Base-by-base conservation (phyloP, 169 alveolate genomes). In the Eimeria acervulina region DNA sequence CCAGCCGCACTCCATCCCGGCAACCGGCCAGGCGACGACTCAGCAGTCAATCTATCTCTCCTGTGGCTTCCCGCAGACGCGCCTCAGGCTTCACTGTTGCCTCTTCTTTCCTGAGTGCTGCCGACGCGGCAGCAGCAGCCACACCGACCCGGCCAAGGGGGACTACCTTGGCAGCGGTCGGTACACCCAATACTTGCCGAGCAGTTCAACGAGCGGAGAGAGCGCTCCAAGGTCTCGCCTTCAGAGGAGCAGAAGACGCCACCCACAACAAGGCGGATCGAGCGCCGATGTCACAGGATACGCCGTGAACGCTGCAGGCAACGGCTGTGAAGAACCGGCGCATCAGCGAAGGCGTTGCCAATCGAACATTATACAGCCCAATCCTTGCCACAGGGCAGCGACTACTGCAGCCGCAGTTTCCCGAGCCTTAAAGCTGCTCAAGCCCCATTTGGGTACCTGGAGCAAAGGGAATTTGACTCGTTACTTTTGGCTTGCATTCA, bases 41-140 rank as follows among this genome's bases (percentile, higher is more conserved):
- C 61, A 87, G 81, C 93, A 87, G 80, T 31, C 93, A 61, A 66
- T 61, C 93, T 0, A 21, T 36, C 21, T 87, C 93, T 26, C 80
- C 93, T 23, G 81, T 87, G 44, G 28, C 93, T 61, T 40, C 93
- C 42, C 93, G 93, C 66, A 21, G 93, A 19, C 93, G 93, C 33
- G 68, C 66, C 81, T 59, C 78, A 31, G 93, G 61, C 28, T 44
- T 78, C 40, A 44, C n/a, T 36, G 63, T 61, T 31, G 93, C 93
- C 19, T 38, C 66, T 31, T 81, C 93, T 63, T 81, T 83, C 23
- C 83, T 87, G 47, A 72, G 61, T 87, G 93, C 93, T 63, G 93
- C 93, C 12, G 93, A 87, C 26, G 81, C 93, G 61, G 93, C 93
- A 61, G 78, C 93, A 36, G 55, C 83, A 87, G 42, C 91, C 4